phyloP scores from a whole-genome alignment of 225 moss, liverwort and hornwort species.

The Anthoceros angustus region DNA sequence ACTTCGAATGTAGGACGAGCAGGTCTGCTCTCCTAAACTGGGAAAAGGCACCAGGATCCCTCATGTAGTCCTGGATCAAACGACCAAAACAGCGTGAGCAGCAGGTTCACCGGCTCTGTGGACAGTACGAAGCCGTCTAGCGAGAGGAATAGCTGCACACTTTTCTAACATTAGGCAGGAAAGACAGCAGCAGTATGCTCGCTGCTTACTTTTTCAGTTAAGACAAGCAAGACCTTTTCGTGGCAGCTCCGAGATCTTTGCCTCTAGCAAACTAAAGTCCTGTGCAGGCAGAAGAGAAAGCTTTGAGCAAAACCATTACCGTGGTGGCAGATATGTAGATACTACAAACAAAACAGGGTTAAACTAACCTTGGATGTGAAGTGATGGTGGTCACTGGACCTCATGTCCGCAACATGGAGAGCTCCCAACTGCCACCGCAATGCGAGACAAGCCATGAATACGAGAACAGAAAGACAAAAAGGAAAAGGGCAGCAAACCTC shows the following conservation, averaged over 20 bases:
- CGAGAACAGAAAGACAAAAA: background rate
- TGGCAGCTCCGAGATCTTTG: slow-evolving; percentile 29
- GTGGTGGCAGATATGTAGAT: background rate
- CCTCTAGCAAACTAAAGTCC: slow-evolving; percentile 38
- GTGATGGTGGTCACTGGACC: slow-evolving; percentile 60
- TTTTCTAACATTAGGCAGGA: background rate
- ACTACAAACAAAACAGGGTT: background rate
- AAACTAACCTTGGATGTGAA: slow-evolving; percentile 43
- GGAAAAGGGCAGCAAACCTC: background rate
- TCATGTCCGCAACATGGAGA: slow-evolving; percentile 57
- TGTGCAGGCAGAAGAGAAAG: slow-evolving; percentile 11
- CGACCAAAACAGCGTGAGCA: too few relatives aligned
- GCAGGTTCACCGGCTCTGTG: background rate
- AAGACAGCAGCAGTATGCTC: background rate
- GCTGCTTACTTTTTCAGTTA: slow-evolving; percentile 64
- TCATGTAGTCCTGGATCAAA: slow-evolving; percentile 31
- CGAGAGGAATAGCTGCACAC: background rate
- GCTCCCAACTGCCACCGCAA: slow-evolving; percentile 41
- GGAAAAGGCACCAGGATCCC: slow-evolving; percentile 27
- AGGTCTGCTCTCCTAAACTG: slow-evolving; percentile 17
- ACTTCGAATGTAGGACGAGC: slow-evolving; percentile 25
- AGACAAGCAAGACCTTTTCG: slow-evolving; percentile 32
- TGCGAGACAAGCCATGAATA: background rate
- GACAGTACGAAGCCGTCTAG: background rate
- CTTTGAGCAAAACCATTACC: background rate